Evolutionary conservation across 306 rosid species (phyloP).

Genomic region (Albizia julibrissin): DNA sequence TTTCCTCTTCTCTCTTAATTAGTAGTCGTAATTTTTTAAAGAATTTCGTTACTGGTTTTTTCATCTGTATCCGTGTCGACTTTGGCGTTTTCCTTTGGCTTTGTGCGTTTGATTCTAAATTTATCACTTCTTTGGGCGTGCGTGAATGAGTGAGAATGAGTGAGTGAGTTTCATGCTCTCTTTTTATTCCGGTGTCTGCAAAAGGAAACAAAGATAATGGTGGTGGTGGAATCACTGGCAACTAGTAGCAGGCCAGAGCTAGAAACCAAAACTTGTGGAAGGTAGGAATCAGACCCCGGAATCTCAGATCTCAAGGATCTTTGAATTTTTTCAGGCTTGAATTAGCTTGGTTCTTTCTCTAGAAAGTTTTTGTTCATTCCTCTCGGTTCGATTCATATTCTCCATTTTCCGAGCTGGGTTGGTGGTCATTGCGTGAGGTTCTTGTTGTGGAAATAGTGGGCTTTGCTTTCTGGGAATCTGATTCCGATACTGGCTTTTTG

Average conservation of each 20-base stretch:
- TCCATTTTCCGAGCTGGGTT: conserved; percentile 39
- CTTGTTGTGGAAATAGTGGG: conserved; percentile 37
- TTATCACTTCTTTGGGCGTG: conserved; percentile 39
- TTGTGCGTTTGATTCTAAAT: conserved; percentile 30
- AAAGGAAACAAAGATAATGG: conserved; percentile 41
- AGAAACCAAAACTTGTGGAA: conserved; percentile 39
- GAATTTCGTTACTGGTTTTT: conserved; percentile 41
- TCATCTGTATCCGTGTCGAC: conserved; percentile 66
- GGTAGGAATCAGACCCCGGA: conserved; percentile 39
- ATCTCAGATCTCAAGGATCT: conserved; percentile 88
- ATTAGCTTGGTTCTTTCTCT: conserved; percentile 40
- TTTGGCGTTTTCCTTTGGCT: conserved; percentile 54
- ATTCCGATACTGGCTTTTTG: conserved; percentile 41
- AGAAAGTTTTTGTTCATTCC: conserved; percentile 46
- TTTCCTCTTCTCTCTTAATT: background rate
- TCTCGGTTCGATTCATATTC: conserved; percentile 51
- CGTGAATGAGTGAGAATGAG: conserved; percentile 6
- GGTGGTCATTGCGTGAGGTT: conserved; percentile 33
- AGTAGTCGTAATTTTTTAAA: background rate
- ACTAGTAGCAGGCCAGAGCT: conserved; percentile 36
- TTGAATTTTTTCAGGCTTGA: conserved; percentile 41
- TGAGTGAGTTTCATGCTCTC: conserved; percentile 42
- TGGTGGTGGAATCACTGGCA: conserved; percentile 44
- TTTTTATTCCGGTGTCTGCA: conserved; percentile 27
- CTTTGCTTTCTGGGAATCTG: conserved; percentile 47